Evolutionary conservation across 805 yeast genomes (phyloP), one percentile per base, ranked within the genome.

Genomic region (Monosporozyma siamensis): DNA sequence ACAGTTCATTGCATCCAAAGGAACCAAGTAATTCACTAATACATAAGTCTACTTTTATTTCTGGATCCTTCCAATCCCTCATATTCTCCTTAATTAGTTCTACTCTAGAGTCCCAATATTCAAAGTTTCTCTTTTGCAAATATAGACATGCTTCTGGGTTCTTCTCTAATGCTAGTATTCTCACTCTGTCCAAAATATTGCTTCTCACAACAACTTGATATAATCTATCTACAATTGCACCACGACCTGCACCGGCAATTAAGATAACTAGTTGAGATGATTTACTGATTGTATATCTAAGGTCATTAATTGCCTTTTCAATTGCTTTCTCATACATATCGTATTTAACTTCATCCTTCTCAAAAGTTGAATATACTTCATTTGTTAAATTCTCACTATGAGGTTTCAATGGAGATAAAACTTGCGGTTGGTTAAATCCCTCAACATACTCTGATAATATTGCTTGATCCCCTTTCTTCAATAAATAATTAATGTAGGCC

Each of bases 1-100:
- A 72, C 14, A 86, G 68, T 57, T 89, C 97, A 60, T 89, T 90
- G 59, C 94, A 90, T 4, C 95, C 97, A 64, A 90, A 83, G 12
- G 95, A 84, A 5, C 97, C 97, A 22, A 89, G 61, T 6, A 90
- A 65, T 58, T 89, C 97, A 35, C 94, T 82, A 1, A 90, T 70
- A 7, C 88, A 72, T 34, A 89, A 53, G 54, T 83, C 72, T 43
- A 72, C 69, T 14, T 66, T 64, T 10, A 56, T 47, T 6, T 48
- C 49, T n/a, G 32, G 31, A 3, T 67, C 68, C 7, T 53, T 42
- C 78, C 80, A 75, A 2, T 53, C 46, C 14, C 92, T 64, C 60
- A 79, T 74, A 59, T 89, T 95, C 3, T 65, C 67, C 34, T 69
- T 61, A 3, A 81, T 56, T 2, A 88, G 58, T 7, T 67, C 56